Evolutionary conservation across 2,329 filamentous ascomycete species (phyloP), one percentile per base, ranked within the genome.

Genomic region (Cladophialophora psammophila): DNA sequence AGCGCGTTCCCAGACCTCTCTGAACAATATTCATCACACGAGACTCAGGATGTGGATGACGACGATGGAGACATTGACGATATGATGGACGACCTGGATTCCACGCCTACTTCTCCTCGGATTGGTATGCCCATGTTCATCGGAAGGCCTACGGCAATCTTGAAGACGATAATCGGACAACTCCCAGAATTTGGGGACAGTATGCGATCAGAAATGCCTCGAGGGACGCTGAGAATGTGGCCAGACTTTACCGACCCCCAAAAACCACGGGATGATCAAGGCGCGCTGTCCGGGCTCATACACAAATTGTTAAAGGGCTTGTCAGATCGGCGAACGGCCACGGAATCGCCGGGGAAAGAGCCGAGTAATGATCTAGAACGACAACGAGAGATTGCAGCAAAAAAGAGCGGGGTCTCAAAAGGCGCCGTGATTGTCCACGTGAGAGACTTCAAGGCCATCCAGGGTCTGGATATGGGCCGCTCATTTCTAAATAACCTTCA

Each of bases 371-470:
- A 73, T 18, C 73, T 72, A 65, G 76, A 79, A 59, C 78, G 80
- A 53, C 35, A 71, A 4, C 81, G 83, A 10, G 82, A 84, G 48
- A 80, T 81, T 7, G 79, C 84, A 18, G 82, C 83, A 36, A 81
- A 84, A 15, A 75, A 77, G n/a, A 64, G 34, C n/a, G 66, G 68
- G 1, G 52, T 66, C 7, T 57, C 68, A 5, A 63, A 66, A 35
- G 58, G 53, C 53, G 60, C 63, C 34, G 63, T 93, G 7, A 89
- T 98, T 65, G 83, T 96, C 45, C 92, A 92, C 72, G 81, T 97
- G 12, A 87, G 91, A 75, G 92, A 98, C 76, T 91, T 93, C 74
- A 88, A 91, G 61, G 92, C 96, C 70, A 83, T 99, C 8, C 87
- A 85, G 74, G 53, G 36, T 12, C 54, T 45, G 6, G 77, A 85